A percentile compares a stretch with the other conserved stretches of the same genome.
These are phyloP conservation scores for Neonectria neomacrospora DNA, from an alignment of 2,329 filamentous ascomycete species.

Conservation along the genomic window DNA sequence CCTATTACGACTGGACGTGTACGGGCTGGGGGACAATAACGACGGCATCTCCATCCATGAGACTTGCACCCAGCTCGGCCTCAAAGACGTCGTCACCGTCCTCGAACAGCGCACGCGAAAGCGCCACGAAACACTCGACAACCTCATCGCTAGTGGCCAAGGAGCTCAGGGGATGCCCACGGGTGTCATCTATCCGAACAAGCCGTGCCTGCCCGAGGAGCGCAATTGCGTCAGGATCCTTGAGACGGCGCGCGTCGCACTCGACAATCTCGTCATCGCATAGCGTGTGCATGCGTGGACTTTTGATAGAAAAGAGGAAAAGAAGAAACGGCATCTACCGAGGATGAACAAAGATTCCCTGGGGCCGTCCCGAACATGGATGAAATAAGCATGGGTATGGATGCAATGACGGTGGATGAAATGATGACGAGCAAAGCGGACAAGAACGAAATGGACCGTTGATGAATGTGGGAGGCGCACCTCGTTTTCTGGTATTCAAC, in stretches of 20 bases:
- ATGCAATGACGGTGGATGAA: background rate
- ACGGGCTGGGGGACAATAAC: conserved; percentile 56
- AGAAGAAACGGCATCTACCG: background rate
- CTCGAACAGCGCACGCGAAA: conserved; percentile 62
- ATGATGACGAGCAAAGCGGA: background rate
- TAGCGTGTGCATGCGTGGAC: conserved; percentile 38
- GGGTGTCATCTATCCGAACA: conserved; percentile 41
- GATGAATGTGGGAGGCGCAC: conserved; percentile 3
- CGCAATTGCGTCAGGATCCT: conserved; percentile 63
- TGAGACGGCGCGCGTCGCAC: conserved; percentile 63
- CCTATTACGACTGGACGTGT: conserved; percentile 67
- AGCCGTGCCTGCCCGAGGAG: conserved; percentile 48
- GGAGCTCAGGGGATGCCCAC: conserved; percentile 40
- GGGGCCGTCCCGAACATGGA: background rate
- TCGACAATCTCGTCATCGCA: conserved; percentile 66
- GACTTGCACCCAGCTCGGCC: conserved; percentile 55
- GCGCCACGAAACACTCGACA: conserved; percentile 63
- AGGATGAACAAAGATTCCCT: background rate
- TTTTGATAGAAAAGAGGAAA: background rate
- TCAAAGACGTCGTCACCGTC: conserved; percentile 64
- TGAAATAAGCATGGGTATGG: background rate
- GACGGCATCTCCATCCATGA: conserved; percentile 26
- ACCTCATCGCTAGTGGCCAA: conserved; percentile 54
- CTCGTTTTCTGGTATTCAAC: conserved; percentile 11
- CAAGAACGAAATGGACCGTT: background rate